A percentile compares a stretch with the other conserved stretches of the same genome.
phyloP scores from a whole-genome alignment of 495 filamentous ascomycete species.

The Rhypophila decipiens region DNA sequence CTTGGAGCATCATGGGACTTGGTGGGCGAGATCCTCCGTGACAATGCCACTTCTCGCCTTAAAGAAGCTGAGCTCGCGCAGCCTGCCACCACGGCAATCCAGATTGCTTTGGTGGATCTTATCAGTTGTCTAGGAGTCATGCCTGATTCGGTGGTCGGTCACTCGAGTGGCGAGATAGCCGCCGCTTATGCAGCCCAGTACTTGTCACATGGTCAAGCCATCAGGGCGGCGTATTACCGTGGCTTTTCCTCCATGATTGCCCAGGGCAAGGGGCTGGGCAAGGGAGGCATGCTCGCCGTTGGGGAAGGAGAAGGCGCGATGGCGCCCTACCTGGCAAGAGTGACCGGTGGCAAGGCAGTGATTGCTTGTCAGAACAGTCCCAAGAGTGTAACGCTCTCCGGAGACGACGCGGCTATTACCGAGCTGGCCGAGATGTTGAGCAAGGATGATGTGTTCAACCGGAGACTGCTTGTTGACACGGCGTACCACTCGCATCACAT shows the following conservation, averaged over 20 bases:
- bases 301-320: not conserved
- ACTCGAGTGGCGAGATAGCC: slow-evolving; percentile 57
- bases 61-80: slow-evolving; percentile 17
- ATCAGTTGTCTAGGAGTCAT: slow-evolving; percentile 41
- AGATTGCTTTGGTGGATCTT: slow-evolving; percentile 49
- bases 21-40: not conserved
- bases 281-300: slow-evolving; percentile 34
- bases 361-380: slow-evolving; percentile 47
- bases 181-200: slow-evolving; percentile 40
- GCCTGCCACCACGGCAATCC: slow-evolving; percentile 41
- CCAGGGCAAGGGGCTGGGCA: slow-evolving; percentile 1
- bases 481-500: slow-evolving; percentile 44
- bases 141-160: slow-evolving; percentile 44
- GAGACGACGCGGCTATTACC: slow-evolving; percentile 30
- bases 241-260: slow-evolving; percentile 21
- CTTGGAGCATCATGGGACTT: slow-evolving; percentile 1
- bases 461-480: slow-evolving; percentile 25
- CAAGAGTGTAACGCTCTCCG: slow-evolving; percentile 38
- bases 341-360: slow-evolving; percentile 3
- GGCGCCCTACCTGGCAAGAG: not conserved
- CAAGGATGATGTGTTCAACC: slow-evolving; percentile 22
- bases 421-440: slow-evolving; percentile 15
- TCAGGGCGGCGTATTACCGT: slow-evolving; percentile 43
- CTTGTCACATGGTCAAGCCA: slow-evolving; percentile 37
- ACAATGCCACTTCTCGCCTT: slow-evolving; percentile 15